A percentile compares a stretch with the other conserved stretches of the same genome.
Evolutionary conservation across 371 early-diverging fungal species (phyloP).

Genomic region (Nematocida sp.): DNA sequence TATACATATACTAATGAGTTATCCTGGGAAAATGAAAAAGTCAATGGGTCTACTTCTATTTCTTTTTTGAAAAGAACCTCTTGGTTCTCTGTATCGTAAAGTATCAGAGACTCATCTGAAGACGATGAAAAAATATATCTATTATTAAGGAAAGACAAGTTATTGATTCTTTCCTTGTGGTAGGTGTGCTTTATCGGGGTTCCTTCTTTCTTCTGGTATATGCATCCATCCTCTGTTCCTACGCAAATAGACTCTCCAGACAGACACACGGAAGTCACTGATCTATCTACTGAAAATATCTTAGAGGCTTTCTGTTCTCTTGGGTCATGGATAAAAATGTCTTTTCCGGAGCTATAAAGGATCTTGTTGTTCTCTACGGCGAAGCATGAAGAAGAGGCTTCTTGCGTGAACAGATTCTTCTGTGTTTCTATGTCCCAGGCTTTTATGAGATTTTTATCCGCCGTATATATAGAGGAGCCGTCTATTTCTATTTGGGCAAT

Average conservation of each 20-base stretch:
- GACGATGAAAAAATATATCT: constrained; percentile 25
- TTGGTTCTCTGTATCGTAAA: constrained; percentile 16
- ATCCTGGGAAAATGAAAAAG: constrained; percentile 7
- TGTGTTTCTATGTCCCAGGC: constrained; percentile 38
- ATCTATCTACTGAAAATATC: not conserved
- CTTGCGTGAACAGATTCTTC: constrained; percentile 13
- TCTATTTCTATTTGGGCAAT: constrained; percentile 6
- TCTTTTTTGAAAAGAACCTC: constrained; percentile 20
- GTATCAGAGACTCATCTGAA: constrained; percentile 21
- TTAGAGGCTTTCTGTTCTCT: not conserved
- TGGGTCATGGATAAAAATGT: constrained; percentile 12
- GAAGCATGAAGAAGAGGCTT: not conserved
- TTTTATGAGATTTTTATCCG: constrained; percentile 3
- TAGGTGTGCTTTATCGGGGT: not conserved
- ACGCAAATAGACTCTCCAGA: not conserved
- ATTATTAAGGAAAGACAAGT: not conserved
- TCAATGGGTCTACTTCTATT: constrained; percentile 4
- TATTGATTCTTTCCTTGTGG: constrained; percentile 22
- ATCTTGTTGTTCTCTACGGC: not conserved
- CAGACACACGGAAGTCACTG: not conserved
- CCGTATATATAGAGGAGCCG: not conserved
- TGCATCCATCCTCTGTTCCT: not conserved
- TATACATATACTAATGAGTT: not conserved
- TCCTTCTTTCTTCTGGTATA: not conserved
- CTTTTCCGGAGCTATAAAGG: constrained; percentile 1